A percentile compares a stretch with the other conserved stretches of the same genome.
Conservation (phyloP, 495 filamentous ascomycete species). For the Parachaetomium inaequale region DNA sequence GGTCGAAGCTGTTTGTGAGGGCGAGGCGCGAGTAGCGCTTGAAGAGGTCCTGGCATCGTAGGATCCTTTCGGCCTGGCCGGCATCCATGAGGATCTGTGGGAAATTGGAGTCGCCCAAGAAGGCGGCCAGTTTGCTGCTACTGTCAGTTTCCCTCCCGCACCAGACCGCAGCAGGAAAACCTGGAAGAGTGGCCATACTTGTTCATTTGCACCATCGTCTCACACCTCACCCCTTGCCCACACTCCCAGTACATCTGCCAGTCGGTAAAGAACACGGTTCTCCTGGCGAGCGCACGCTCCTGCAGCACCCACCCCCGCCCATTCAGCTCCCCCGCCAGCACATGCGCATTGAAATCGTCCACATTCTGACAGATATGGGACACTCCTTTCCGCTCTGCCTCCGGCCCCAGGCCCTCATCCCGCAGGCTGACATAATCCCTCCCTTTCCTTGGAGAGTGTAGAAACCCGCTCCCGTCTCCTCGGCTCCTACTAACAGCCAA, state of each 20-base stretch:
- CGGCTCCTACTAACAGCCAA: slow-evolving; percentile 29
- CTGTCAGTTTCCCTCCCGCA: not conserved
- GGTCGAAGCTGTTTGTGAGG: slow-evolving; percentile 13
- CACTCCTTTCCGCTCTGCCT: not conserved
- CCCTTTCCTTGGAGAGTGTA: not conserved
- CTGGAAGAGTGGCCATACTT: slow-evolving; percentile 27
- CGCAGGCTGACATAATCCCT: not conserved
- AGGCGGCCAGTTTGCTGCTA: slow-evolving; percentile 27
- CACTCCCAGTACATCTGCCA: slow-evolving; percentile 42
- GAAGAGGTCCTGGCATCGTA: slow-evolving; percentile 30
- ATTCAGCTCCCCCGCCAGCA: slow-evolving; percentile 29
- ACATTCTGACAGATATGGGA: slow-evolving; percentile 29
- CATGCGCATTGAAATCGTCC: slow-evolving; percentile 36
- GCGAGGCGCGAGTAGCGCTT: slow-evolving; percentile 29
- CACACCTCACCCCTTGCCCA: slow-evolving; percentile 37
- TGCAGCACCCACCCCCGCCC: slow-evolving; percentile 40
- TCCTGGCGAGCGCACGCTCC: slow-evolving; percentile 36
- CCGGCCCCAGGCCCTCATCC: not conserved
- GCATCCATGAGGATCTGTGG: slow-evolving; percentile 15
- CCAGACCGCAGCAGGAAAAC: too few relatives aligned
- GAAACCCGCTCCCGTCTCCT: not conserved
- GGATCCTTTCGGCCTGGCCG: slow-evolving; percentile 21
- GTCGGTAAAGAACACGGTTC: slow-evolving; percentile 38
- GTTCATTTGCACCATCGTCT: slow-evolving; percentile 25
- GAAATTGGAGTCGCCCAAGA: slow-evolving; percentile 36